A percentile compares a stretch with the other conserved stretches of the same genome.
Conservation (phyloP, 1,284 basidiomycete genomes). For the Ustilago cynodontis region DNA sequence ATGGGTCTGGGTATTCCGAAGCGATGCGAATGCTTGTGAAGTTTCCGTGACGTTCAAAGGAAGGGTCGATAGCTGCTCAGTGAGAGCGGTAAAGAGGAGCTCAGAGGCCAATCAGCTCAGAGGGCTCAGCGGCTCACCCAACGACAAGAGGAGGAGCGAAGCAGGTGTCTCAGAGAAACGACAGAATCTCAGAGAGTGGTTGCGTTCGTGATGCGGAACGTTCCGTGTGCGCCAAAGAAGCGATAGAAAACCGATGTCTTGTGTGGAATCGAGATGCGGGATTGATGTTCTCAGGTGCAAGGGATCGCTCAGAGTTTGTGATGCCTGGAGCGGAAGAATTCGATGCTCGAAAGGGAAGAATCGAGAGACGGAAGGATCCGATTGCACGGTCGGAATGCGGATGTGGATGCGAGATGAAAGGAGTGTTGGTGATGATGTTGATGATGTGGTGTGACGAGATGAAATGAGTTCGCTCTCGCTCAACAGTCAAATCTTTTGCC, state of each 20-base stretch:
- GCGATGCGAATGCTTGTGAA: conserved; percentile 11
- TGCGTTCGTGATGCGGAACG: not conserved
- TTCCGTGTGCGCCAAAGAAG: not conserved
- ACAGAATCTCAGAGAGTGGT: conserved; percentile 28
- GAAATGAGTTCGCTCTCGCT: not conserved
- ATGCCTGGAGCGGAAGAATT: not conserved
- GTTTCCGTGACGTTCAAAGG: conserved; percentile 12
- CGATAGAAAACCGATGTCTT: conserved; percentile 10
- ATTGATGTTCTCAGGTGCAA: conserved; percentile 27
- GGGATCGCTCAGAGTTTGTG: conserved; percentile 22
- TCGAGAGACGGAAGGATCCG: not conserved
- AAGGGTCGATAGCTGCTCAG: conserved; percentile 1
- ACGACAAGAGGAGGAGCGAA: conserved; percentile 10
- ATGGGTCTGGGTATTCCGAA: not conserved
- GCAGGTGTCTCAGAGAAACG: conserved; percentile 23
- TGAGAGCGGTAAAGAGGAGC: conserved; percentile 6
- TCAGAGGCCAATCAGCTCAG: conserved; percentile 37
- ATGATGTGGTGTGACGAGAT: not conserved
- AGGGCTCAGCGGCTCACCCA: conserved; percentile 36
- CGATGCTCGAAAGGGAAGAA: conserved; percentile 15
- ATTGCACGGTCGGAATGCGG: not conserved
- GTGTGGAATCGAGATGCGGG: conserved; percentile 12
- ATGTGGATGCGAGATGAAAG: not conserved
- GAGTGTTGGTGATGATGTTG: conserved; percentile 12
- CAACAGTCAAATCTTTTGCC: not conserved